Evolutionary conservation across 495 filamentous ascomycete genomes (phyloP), one percentile per base, ranked within the genome.

Genomic region (Collariella sp.): DNA sequence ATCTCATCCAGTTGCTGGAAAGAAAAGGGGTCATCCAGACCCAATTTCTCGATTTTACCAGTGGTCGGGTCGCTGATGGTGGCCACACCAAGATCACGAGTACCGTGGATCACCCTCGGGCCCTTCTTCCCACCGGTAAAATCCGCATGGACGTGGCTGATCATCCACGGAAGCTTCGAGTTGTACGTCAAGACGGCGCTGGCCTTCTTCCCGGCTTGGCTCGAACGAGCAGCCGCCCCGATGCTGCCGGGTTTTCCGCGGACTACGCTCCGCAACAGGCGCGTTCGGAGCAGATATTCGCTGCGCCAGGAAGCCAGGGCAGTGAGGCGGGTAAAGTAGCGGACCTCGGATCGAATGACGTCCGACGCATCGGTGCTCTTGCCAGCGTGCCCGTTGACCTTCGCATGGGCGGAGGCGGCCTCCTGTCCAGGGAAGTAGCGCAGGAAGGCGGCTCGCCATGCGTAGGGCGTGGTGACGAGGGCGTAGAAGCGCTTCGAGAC

Each of bases 251-350:
- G 77, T 16, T 95, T 70, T 35, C 89, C 91, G 48, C 88, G 80
- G 31, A 74, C 76, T 49, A 96, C 73, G 45, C 87, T 91, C 36
- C 88, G 80, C 38, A 96, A 74, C 54, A 95, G 75, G 41, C 85
- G 80, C n/a, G 89, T 96, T 22, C 91, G 78, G 26, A 93, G 67
- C 38, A 95, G 85, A 63, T 95, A 96, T 64, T 96, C 91, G 66
- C 87, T 94, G 29, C 89, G 81, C 91, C 91, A 96, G 1, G 90
- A 90, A 18, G 87, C 84, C 40, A 87, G 72, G 12, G 82, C 77
- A 26, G 86, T 91, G 36, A 96, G 75, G 47, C 89, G 78, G 7
- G 88, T 79, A 61, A 96, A 96, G 52, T 78, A 75, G 16, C 88
- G 84, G 18, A 64, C 63, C 61, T 75, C 70, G 24, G 72, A 75